Conservation (phyloP, 139 green algal genomes). For the Zygnema circumcarinatum region DNA sequence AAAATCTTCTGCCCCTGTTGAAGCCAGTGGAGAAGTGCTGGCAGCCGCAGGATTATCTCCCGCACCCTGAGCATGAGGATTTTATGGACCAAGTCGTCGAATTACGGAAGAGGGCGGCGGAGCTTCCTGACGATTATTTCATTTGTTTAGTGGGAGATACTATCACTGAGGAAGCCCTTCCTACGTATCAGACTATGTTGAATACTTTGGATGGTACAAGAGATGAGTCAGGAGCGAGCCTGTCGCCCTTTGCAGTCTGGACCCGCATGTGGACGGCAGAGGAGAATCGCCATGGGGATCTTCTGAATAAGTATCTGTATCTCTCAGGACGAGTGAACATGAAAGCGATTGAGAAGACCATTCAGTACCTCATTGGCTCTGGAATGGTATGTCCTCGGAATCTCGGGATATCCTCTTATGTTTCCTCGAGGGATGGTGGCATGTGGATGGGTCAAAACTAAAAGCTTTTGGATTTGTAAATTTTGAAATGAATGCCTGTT, state of each 20-base stretch:
- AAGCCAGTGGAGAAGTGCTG: conserved; percentile 86
- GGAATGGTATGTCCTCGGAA: conserved; percentile 84
- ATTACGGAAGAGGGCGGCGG: conserved; percentile 79
- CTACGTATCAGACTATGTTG: conserved; percentile 99
- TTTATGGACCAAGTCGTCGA: conserved; percentile 93
- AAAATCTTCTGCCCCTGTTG: conserved; percentile 79
- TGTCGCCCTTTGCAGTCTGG: conserved; percentile 86
- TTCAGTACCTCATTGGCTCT: conserved; percentile 96
- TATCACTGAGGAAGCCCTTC: conserved; percentile 98
- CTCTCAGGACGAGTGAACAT: conserved; percentile 69
- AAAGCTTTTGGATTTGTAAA: neutral
- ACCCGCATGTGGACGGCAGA: conserved; percentile 79
- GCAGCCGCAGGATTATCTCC: conserved; percentile 96
- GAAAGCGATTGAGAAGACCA: conserved; percentile 86
- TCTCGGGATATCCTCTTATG: neutral
- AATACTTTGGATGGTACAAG: conserved; percentile 97
- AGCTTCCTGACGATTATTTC: conserved; percentile 93
- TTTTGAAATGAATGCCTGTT: neutral
- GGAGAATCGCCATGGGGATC: conserved; percentile 98
- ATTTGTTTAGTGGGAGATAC: conserved; percentile 93
- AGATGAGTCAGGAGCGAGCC: conserved; percentile 88
- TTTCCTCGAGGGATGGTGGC: no score
- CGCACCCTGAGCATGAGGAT: conserved; percentile 79
- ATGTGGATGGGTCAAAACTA: no score
- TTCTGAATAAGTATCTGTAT: conserved; percentile 97